A percentile compares a stretch with the other conserved stretches of the same genome.
These are phyloP conservation scores for Platismatia glauca DNA, from an alignment of 495 filamentous ascomycete genomes.

Conservation along the genomic window DNA sequence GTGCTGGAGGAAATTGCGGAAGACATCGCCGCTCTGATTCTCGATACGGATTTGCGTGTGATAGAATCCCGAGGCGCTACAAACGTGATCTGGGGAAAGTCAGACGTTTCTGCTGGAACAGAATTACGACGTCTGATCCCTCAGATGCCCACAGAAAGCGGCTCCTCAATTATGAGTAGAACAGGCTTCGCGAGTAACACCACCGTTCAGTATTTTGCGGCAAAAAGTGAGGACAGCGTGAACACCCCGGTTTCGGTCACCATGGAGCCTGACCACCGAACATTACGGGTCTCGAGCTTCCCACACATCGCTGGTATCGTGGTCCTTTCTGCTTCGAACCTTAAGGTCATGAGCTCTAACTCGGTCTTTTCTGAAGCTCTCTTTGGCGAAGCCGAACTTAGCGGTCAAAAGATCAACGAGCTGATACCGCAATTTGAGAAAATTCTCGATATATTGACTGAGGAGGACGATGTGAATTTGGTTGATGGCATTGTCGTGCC, in stretches of 20 bases:
- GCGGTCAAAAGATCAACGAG: conserved; percentile 67
- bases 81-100: conserved; percentile 72
- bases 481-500: conserved; percentile 94
- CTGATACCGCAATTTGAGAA: conserved; percentile 83
- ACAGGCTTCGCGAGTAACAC: conserved; percentile 62
- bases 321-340: conserved; percentile 65
- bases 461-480: conserved; percentile 74
- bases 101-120: conserved; percentile 53
- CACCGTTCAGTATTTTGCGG: conserved; percentile 69
- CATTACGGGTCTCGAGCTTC: conserved; percentile 78
- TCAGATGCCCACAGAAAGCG: conserved; percentile 60
- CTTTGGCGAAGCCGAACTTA: conserved; percentile 76
- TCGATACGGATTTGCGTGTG: conserved; percentile 67
- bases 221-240: conserved; percentile 59
- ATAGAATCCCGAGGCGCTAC: conserved; percentile 57
- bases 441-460: conserved; percentile 66
- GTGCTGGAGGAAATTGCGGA: conserved; percentile 96
- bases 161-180: conserved; percentile 52
- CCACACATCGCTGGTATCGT: conserved; percentile 96
- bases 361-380: conserved; percentile 86
- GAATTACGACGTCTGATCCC: conserved; percentile 70
- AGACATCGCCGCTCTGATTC: conserved; percentile 65
- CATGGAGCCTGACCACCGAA: conserved; percentile 55
- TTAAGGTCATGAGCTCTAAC: conserved; percentile 84
- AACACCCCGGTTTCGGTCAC: conserved; percentile 72